These are phyloP conservation scores for Leonotis leonurus DNA, from an alignment of 257 asterid genomes.

Conservation along the genomic window DNA sequence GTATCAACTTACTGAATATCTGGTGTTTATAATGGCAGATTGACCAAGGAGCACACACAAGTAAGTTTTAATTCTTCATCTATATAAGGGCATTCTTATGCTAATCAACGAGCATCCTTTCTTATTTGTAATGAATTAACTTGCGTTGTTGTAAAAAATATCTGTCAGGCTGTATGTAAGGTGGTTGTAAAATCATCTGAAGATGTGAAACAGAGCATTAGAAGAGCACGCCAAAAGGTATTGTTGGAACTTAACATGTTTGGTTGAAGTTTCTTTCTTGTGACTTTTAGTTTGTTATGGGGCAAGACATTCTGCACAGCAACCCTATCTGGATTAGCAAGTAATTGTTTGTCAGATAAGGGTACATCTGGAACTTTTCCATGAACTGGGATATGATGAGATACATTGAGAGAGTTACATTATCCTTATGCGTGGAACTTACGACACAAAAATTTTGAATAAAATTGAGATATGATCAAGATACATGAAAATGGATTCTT, in stretches of 20 bases:
- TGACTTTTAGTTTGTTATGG: background rate
- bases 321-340: background rate
- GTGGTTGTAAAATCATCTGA: slow-evolving; percentile 88
- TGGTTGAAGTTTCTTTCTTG: background rate
- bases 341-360: background rate
- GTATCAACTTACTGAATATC: slow-evolving; percentile 16
- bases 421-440: background rate
- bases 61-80: slow-evolving; percentile 34
- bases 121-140: slow-evolving; percentile 1
- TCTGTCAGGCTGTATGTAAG: slow-evolving; percentile 77
- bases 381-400: background rate
- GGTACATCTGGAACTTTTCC: background rate
- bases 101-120: slow-evolving; percentile 8
- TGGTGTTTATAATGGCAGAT: slow-evolving; percentile 42
- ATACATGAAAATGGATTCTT: background rate
- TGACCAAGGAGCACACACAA: slow-evolving; percentile 94
- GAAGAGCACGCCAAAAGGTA: slow-evolving; percentile 98
- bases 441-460: background rate
- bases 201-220: slow-evolving; percentile 83
- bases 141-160: background rate
- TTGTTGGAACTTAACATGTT: background rate
- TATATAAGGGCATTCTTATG: slow-evolving; percentile 1
- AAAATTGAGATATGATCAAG: background rate
- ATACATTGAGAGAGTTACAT: background rate
- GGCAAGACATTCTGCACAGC: background rate